These are phyloP conservation scores for Acacia acuminata DNA, from an alignment of 306 rosid species.

Conservation along the genomic window DNA sequence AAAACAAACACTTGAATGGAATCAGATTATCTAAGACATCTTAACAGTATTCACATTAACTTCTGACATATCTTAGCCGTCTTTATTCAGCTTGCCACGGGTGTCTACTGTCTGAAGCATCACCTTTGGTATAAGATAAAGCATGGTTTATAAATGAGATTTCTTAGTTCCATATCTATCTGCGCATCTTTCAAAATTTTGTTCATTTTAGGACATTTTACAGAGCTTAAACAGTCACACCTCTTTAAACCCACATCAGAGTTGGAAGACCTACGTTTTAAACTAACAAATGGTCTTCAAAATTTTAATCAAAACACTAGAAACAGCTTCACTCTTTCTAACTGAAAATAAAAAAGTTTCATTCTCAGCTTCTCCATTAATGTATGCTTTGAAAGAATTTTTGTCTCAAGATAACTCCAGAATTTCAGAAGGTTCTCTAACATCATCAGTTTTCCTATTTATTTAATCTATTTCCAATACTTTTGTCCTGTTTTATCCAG, in stretches of 20 bases:
- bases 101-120: conserved; percentile 7
- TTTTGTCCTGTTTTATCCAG: neutral
- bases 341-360: neutral
- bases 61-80: conserved; percentile 7
- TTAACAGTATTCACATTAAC: conserved; percentile 3
- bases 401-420: neutral
- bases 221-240: neutral
- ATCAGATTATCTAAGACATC: conserved; percentile 26
- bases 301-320: neutral
- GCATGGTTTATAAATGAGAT: neutral
- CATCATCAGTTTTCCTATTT: neutral
- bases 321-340: neutral
- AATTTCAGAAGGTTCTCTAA: conserved; percentile 10
- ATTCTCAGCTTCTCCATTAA: neutral
- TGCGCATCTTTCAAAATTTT: conserved; percentile 1
- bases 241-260: conserved; percentile 10
- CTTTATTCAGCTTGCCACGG: neutral
- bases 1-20: neutral
- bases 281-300: neutral
- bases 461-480: neutral
- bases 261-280: neutral
- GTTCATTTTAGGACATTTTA: neutral
- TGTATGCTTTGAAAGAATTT: conserved; percentile 9
- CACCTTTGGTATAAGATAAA: conserved; percentile 6
- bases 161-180: neutral